Conservation (phyloP, 2,329 filamentous ascomycete species). For the Xenoacremonium recifei region DNA sequence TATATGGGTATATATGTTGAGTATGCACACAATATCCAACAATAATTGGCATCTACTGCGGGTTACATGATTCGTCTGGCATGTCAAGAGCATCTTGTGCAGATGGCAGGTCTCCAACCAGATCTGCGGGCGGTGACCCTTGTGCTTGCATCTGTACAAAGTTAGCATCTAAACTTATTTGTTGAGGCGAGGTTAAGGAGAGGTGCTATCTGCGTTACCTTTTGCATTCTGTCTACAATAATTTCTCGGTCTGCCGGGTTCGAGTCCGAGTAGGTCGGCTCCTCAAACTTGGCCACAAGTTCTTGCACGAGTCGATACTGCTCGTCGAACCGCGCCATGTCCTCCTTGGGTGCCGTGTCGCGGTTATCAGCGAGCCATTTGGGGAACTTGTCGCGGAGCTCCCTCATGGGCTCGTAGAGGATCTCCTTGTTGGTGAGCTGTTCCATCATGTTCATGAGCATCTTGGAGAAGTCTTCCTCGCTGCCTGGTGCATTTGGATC, state of each 20-base stretch:
- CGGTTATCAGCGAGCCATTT: constrained; percentile 81
- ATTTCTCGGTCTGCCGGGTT: constrained; percentile 82
- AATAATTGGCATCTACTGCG: constrained; percentile 48
- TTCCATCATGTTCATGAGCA: constrained; percentile 98
- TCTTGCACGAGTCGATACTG: constrained; percentile 78
- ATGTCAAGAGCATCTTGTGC: constrained; percentile 69
- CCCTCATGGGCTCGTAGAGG: constrained; percentile 97
- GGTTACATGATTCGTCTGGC: constrained; percentile 61
- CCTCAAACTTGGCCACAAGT: constrained; percentile 88
- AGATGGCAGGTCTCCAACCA: constrained; percentile 86
- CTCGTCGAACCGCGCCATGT: constrained; percentile 76
- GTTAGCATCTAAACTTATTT: constrained; percentile 3
- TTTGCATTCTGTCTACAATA: constrained; percentile 97
- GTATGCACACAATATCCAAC: constrained; percentile 20
- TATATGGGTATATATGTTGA: constrained; percentile 28
- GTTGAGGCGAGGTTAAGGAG: not conserved
- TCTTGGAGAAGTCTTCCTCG: constrained; percentile 89
- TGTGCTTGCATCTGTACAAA: constrained; percentile 84
- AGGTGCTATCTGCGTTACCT: constrained; percentile 72
- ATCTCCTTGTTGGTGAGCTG: constrained; percentile 98
- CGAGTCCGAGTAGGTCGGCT: constrained; percentile 75
- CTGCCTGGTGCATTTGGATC: constrained; percentile 53
- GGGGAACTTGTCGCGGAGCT: constrained; percentile 89
- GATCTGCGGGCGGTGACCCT: constrained; percentile 83
- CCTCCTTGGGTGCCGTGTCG: constrained; percentile 63